These are phyloP conservation scores for Polytrichum formosum DNA, from an alignment of 225 moss, liverwort and hornwort species.

Conservation along the genomic window DNA sequence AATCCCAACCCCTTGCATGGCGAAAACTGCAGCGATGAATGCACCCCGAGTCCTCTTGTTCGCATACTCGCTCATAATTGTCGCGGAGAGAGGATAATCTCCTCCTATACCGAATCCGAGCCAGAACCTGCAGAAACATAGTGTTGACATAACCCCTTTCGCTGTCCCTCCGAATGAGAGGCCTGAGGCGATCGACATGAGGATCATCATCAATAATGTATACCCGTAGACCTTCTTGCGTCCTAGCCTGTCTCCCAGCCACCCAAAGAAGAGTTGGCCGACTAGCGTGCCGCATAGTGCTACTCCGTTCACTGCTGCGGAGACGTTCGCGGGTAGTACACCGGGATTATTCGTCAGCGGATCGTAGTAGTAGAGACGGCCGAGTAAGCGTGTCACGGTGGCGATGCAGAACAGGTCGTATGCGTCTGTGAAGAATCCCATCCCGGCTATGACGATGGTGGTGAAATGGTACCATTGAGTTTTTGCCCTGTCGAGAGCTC, in stretches of 20 bases:
- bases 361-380: constrained; percentile 46
- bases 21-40: constrained; percentile 28
- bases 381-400: constrained; percentile 38
- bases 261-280: constrained; percentile 25
- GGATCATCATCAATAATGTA: constrained; percentile 28
- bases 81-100: constrained; percentile 39
- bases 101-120: constrained; percentile 44
- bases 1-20: constrained; percentile 43
- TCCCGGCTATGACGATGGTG: constrained; percentile 37
- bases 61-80: constrained; percentile 41
- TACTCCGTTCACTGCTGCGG: constrained; percentile 51
- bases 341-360: constrained; percentile 28
- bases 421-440: constrained; percentile 56
- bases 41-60: constrained; percentile 32
- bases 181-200: constrained; percentile 30
- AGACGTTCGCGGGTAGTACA: constrained; percentile 32
- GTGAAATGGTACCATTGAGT: constrained; percentile 53
- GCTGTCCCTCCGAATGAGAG: constrained; percentile 44
- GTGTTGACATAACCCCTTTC: constrained; percentile 33
- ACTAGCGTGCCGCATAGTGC: constrained; percentile 39
- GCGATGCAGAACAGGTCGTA: constrained; percentile 54
- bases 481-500: constrained; percentile 36
- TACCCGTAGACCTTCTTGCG: constrained; percentile 40
- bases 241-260: constrained; percentile 29
- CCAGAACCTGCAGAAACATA: constrained; percentile 46